These are phyloP conservation scores for Dactylorhiza incarnata DNA, from an alignment of 106 monocot species.

Conservation along the genomic window DNA sequence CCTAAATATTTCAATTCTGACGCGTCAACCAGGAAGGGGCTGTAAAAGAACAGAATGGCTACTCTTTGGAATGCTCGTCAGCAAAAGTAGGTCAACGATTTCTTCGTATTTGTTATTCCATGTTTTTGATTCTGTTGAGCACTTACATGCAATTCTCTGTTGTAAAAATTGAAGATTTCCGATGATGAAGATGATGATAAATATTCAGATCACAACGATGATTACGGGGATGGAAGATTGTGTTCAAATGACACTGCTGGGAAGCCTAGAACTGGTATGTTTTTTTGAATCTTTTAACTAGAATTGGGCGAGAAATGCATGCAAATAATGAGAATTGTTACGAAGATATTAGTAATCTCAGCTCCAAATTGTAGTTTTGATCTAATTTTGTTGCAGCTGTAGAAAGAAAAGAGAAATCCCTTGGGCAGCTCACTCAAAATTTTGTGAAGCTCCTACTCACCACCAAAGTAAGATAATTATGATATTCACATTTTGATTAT, in stretches of 20 bases:
- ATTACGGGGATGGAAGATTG: constrained; percentile 25
- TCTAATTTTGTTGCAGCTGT: constrained; percentile 5
- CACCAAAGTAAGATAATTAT: constrained; percentile 36
- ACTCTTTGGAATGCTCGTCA: background rate
- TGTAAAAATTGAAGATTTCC: constrained; percentile 14
- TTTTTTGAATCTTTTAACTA: background rate
- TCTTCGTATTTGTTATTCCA: background rate
- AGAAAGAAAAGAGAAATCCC: constrained; percentile 76
- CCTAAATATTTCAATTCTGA: background rate
- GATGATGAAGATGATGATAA: constrained; percentile 56
- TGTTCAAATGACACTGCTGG: constrained; percentile 5
- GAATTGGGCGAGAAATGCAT: background rate
- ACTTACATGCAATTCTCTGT: background rate
- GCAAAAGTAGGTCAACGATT: background rate
- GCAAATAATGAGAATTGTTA: background rate
- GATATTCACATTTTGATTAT: background rate
- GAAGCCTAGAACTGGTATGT: constrained; percentile 32
- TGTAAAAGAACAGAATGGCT: constrained; percentile 10
- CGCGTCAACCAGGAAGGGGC: constrained; percentile 32
- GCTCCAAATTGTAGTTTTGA: background rate
- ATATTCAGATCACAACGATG: constrained; percentile 19
- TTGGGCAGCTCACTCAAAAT: constrained; percentile 83
- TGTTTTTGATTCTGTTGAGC: background rate
- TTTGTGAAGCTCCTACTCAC: constrained; percentile 89
- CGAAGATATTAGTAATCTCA: background rate